Evolutionary conservation across 2,329 filamentous ascomycete genomes (phyloP).

Genomic region (Coniochaeta hoffmannii): DNA sequence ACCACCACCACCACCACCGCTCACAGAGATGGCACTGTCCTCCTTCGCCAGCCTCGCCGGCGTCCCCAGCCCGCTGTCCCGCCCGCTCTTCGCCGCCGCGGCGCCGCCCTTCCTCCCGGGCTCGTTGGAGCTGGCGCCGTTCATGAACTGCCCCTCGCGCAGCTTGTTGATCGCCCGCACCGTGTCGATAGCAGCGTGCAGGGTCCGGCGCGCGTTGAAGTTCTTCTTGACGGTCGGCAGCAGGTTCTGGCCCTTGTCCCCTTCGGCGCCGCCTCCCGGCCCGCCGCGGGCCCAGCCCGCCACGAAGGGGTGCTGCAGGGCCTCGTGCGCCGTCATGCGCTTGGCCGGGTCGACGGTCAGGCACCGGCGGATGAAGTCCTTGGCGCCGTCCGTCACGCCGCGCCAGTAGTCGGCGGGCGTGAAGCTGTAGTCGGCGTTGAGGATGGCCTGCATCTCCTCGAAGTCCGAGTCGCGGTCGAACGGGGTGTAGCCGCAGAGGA

Average conservation of each 20-base stretch:
- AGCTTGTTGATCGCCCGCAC: slow-evolving; percentile 66
- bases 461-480: slow-evolving; percentile 97
- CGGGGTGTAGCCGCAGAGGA: slow-evolving; percentile 95
- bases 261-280: slow-evolving; percentile 28
- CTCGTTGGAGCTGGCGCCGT: slow-evolving; percentile 37
- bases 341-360: slow-evolving; percentile 81
- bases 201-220: slow-evolving; percentile 61
- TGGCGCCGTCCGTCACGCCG: slow-evolving; percentile 75
- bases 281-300: slow-evolving; percentile 37
- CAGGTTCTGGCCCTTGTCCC: slow-evolving; percentile 50
- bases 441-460: slow-evolving; percentile 98
- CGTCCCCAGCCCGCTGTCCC: slow-evolving; percentile 4
- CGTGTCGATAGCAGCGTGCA: slow-evolving; percentile 65
- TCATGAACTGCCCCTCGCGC: slow-evolving; percentile 60
- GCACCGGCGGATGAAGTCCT: slow-evolving; percentile 88
- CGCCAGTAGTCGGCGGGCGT: slow-evolving; percentile 95
- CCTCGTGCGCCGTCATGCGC: slow-evolving; percentile 86
- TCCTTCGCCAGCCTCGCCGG: slow-evolving; percentile 23
- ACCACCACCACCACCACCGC: slow-evolving; percentile 17
- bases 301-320: slow-evolving; percentile 59
- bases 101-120: slow-evolving; percentile 6
- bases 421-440: slow-evolving; percentile 93
- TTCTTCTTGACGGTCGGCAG: slow-evolving; percentile 66
- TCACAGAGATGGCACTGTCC: slow-evolving; percentile 21
- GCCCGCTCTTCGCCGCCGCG: background rate